Evolutionary conservation across 805 yeast species (phyloP).

Genomic region (Metschnikowia sp.): DNA sequence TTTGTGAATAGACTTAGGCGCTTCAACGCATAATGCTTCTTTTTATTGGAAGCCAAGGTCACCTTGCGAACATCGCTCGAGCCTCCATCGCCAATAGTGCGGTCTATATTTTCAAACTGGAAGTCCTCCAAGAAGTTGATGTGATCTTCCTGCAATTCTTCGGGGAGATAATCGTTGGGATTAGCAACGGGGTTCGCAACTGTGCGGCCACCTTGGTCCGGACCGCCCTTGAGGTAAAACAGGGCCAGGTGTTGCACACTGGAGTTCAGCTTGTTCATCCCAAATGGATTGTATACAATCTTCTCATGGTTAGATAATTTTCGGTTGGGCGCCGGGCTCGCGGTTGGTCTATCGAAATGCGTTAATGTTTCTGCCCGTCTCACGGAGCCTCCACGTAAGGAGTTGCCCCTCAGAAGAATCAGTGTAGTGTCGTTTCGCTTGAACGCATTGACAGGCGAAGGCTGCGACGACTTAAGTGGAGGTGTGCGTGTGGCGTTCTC

Average conservation of each 20-base stretch:
- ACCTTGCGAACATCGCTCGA: slow-evolving; percentile 58
- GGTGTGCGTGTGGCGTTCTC: neutral
- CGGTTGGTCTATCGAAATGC: slow-evolving; percentile 29
- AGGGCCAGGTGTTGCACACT: slow-evolving; percentile 22
- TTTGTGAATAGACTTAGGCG: slow-evolving; percentile 56
- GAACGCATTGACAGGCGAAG: slow-evolving; percentile 5
- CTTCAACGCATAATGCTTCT: slow-evolving; percentile 59
- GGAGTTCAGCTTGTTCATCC: slow-evolving; percentile 38
- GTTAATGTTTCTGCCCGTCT: slow-evolving; percentile 34
- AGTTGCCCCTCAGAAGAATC: slow-evolving; percentile 9
- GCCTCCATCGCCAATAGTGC: slow-evolving; percentile 69
- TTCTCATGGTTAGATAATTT: slow-evolving; percentile 29
- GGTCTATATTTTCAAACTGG: slow-evolving; percentile 39
- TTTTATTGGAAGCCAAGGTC: slow-evolving; percentile 35
- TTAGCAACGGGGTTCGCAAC: slow-evolving; percentile 60
- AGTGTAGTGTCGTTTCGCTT: slow-evolving; percentile 14
- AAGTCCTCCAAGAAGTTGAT: slow-evolving; percentile 54
- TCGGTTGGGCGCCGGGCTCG: slow-evolving; percentile 4
- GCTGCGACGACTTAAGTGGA: slow-evolving; percentile 7
- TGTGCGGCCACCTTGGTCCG: slow-evolving; percentile 42
- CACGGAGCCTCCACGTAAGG: slow-evolving; percentile 11
- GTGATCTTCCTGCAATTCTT: slow-evolving; percentile 45
- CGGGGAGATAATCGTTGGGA: slow-evolving; percentile 65
- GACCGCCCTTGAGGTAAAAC: slow-evolving; percentile 29
- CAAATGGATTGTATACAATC: slow-evolving; percentile 65